phyloP scores from a whole-genome alignment of 768 basidiomycete species.

The Holtermannia corniformis region DNA sequence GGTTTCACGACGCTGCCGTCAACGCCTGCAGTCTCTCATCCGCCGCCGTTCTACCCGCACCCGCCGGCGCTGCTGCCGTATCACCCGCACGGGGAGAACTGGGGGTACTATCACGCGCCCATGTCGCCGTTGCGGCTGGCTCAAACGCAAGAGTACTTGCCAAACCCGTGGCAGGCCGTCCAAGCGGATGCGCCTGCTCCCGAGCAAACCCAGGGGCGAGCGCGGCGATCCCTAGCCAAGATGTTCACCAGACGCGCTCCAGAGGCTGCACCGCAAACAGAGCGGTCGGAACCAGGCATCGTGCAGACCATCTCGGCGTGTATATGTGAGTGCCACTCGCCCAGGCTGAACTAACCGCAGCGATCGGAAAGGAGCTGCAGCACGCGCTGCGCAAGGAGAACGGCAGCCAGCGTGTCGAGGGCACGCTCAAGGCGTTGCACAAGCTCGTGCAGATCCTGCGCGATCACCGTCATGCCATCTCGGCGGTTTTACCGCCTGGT shows the following conservation, averaged over 20 bases:
- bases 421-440: not conserved
- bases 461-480: no score
- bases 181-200: not conserved
- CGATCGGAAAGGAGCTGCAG: not conserved
- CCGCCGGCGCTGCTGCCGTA: constrained; percentile 12
- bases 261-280: no score
- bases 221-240: no score
- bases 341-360: not conserved
- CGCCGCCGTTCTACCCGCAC: constrained; percentile 16
- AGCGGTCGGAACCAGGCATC: no score
- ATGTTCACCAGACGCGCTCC: no score
- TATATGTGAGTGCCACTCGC: not conserved
- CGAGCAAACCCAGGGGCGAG: no score
- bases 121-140: not conserved
- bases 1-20: not conserved
- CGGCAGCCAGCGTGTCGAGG: not conserved
- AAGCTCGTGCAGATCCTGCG: not conserved
- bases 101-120: not conserved
- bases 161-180: not conserved
- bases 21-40: not conserved
- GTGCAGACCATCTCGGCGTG: not conserved
- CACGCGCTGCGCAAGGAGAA: not conserved
- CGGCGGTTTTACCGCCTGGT: no score
- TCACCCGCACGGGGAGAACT: constrained; percentile 6
- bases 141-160: not conserved